Conservation (phyloP, 2,329 filamentous ascomycete species). For the Aspergillus tubingensis region DNA sequence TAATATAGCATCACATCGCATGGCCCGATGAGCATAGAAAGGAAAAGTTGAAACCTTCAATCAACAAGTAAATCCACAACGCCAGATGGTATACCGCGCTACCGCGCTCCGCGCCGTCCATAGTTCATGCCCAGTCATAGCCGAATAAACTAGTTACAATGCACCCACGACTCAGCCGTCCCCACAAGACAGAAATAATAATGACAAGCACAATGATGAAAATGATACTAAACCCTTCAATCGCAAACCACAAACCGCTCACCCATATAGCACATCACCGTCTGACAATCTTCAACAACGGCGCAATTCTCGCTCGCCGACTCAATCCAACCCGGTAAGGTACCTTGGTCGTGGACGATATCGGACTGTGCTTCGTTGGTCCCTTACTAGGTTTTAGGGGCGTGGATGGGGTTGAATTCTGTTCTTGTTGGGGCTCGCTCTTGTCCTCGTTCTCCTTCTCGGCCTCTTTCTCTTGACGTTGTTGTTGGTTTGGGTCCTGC, state of each 20-base stretch:
- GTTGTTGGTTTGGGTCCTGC: background rate
- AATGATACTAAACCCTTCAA: background rate
- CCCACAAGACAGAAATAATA: background rate
- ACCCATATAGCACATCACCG: conserved; percentile 24
- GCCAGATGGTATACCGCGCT: too few species aligned
- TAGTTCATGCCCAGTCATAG: too few species aligned
- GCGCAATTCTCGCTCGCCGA: conserved; percentile 50
- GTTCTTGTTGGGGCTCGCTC: background rate
- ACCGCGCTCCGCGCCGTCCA: too few species aligned
- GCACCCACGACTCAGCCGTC: background rate
- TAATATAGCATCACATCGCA: too few species aligned
- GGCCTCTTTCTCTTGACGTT: background rate
- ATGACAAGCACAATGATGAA: background rate
- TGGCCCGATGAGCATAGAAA: too few species aligned
- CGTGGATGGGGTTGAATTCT: background rate
- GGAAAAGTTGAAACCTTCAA: too few species aligned
- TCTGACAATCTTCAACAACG: conserved; percentile 49
- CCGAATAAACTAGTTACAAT: too few species aligned
- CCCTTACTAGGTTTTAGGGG: conserved; percentile 26
- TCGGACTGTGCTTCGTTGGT: conserved; percentile 45
- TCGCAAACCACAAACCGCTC: background rate
- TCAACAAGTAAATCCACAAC: too few species aligned
- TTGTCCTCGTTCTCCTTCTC: too few species aligned
- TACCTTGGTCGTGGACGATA: conserved; percentile 40
- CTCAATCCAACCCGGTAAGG: conserved; percentile 53